Base-by-base conservation (phyloP, 2,329 filamentous ascomycete species). In the Aspergillus flavus region DNA sequence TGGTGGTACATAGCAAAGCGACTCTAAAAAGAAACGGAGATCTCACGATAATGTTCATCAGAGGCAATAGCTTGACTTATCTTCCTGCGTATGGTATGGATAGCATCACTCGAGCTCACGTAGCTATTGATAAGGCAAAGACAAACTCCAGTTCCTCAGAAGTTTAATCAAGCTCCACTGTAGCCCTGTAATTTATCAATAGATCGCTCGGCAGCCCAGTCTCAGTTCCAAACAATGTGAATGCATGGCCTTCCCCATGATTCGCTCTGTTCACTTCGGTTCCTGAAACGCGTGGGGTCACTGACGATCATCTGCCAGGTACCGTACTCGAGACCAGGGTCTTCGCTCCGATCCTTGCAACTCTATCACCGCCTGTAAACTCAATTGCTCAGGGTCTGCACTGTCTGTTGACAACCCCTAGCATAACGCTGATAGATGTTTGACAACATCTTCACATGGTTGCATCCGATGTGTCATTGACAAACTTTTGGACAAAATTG, bases 171-270 rank as follows among this genome's bases (percentile, higher is more conserved):
- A 3, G 28, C 14, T 36, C 52, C 52, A 54, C 52, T n/a, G 1
- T 19, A 36, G 52, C 32, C 43, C 30, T 52, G 14, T 32, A 52
- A 28, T 50, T 39, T 50, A 52, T 36, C 57, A n/a, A 26, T 7
- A 34, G 52, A 61, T 45, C 34, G 43, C 16, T 34, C 45, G 28
- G 26, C 23, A 32, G 23, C 46, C 5, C 32, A 41, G 59, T 61
- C 54, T 61, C 54, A 61, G 32, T 61, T 26, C 52, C 54, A 57
- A 43, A 61, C 59, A 53, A 16, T 12, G n/a, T 36, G 23, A 53
- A 26, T 26, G 23, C 32, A 52, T 5, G 23, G 28, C 39, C 10
- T 32, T 54, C n/a, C 36, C 11, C 45, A 11, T 48, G 43, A 43
- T 61, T 52, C 36, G 59, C 6, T 45, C 36, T 30, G 12, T 6